Evolutionary conservation across 768 basidiomycete genomes (phyloP).

Genomic region (Galerina marginata): DNA sequence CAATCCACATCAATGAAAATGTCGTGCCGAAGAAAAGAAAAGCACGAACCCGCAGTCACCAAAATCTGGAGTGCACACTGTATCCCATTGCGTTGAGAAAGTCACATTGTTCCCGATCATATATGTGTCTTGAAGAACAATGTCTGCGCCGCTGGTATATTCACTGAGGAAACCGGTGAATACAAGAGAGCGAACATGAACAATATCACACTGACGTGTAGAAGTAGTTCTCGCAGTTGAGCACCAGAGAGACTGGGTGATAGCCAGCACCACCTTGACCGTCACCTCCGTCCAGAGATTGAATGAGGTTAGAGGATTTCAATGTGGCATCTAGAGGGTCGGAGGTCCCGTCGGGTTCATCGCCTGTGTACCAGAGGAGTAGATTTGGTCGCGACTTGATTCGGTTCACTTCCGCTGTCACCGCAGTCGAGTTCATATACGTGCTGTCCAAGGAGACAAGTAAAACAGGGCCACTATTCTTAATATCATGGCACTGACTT

Average conservation of each 20-base stretch:
- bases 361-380: slow-evolving; percentile 75
- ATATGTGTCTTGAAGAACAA: slow-evolving; percentile 74
- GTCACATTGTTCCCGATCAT: slow-evolving; percentile 66
- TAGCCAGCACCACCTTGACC: slow-evolving; percentile 57
- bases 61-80: slow-evolving; percentile 64
- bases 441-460: slow-evolving; percentile 40
- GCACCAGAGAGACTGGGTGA: slow-evolving; percentile 68
- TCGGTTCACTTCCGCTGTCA: slow-evolving; percentile 69
- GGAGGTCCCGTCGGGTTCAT: slow-evolving; percentile 75
- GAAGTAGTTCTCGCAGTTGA: slow-evolving; percentile 71
- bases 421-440: slow-evolving; percentile 67
- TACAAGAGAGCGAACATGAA: not conserved
- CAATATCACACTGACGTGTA: slow-evolving; percentile 43
- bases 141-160: slow-evolving; percentile 65
- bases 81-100: slow-evolving; percentile 64
- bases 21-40: not conserved
- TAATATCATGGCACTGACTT: slow-evolving; percentile 36
- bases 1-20: not conserved
- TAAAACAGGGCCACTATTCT: not conserved
- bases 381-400: slow-evolving; percentile 74
- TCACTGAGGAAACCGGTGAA: slow-evolving; percentile 26
- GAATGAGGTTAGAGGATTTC: slow-evolving; percentile 59
- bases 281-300: slow-evolving; percentile 58
- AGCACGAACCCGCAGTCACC: slow-evolving; percentile 73
- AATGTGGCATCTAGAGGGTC: slow-evolving; percentile 69